A percentile compares a stretch with the other conserved stretches of the same genome.
These are phyloP conservation scores for Colletotrichum sp. DNA, from an alignment of 2,329 filamentous ascomycete genomes.

Conservation along the genomic window DNA sequence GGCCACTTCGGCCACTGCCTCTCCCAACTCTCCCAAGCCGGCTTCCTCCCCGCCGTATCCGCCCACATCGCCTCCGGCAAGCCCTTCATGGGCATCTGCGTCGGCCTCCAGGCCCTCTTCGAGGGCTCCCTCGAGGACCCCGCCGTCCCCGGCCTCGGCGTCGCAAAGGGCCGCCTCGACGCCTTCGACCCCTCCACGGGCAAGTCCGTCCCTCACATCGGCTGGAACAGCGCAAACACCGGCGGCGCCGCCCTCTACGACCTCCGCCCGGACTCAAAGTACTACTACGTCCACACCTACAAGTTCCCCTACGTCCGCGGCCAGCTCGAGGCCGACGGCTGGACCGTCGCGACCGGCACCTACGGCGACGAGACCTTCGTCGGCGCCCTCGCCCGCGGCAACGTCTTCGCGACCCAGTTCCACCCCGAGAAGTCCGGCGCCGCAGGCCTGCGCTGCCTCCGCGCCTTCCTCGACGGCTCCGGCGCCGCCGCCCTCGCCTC, in stretches of 20 bases:
- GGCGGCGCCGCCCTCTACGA: constrained; percentile 70
- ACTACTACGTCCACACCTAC: constrained; percentile 99
- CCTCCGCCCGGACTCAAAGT: constrained; percentile 82
- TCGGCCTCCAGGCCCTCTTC: constrained; percentile 91
- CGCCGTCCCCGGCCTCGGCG: constrained; percentile 72
- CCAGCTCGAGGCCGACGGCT: constrained; percentile 80
- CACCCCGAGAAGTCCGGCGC: constrained; percentile 97
- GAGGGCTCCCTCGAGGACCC: constrained; percentile 82
- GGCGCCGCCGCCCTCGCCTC: constrained; percentile 55
- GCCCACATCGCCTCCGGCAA: constrained; percentile 89
- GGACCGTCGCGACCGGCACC: constrained; percentile 87
- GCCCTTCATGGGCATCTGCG: constrained; percentile 97
- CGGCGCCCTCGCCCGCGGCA: constrained; percentile 84
- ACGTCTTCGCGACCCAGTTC: constrained; percentile 92
- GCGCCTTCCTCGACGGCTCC: constrained; percentile 82
- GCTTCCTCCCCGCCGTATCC: constrained; percentile 82
- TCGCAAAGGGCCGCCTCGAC: constrained; percentile 74
- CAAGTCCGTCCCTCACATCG: constrained; percentile 98
- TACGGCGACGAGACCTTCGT: constrained; percentile 93
- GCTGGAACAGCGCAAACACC: constrained; percentile 91
- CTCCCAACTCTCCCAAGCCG: constrained; percentile 79
- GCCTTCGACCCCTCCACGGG: constrained; percentile 73
- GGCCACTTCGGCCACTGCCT: constrained; percentile 98
- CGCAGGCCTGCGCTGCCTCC: constrained; percentile 83
- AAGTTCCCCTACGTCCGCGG: constrained; percentile 78